Percentiles rank a stretch among this genome's conserved stretches.
phyloP scores from a whole-genome alignment of 148 eudicot species.

The Chenopodium berlandieri region DNA sequence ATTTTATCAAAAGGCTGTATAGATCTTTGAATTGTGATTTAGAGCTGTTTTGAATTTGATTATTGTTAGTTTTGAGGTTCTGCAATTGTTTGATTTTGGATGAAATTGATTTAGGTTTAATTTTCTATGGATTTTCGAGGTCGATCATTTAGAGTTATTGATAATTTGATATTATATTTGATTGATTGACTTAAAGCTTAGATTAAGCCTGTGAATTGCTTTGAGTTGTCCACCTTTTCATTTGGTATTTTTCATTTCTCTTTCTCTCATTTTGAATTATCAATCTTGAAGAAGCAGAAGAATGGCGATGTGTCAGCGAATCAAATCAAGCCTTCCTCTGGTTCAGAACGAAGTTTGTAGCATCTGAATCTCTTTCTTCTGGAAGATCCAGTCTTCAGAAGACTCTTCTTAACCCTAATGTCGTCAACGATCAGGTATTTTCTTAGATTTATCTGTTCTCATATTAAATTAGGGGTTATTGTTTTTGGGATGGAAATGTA shows the following conservation, averaged over 20 bases:
- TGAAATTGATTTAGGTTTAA: background rate
- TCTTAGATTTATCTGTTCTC: background rate
- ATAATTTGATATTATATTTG: too few species aligned
- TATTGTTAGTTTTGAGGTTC: too few species aligned
- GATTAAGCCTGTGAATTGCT: background rate
- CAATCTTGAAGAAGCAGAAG: background rate
- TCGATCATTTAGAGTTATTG: background rate
- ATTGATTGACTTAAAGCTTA: background rate
- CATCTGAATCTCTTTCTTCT: constrained; percentile 38
- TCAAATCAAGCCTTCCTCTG: constrained; percentile 54
- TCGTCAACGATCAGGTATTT: constrained; percentile 48
- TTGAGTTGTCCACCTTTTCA: background rate
- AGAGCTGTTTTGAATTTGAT: background rate
- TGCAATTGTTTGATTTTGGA: background rate
- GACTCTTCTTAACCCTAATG: constrained; percentile 28
- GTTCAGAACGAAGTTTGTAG: constrained; percentile 27
- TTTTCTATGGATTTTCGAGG: background rate
- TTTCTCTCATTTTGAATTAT: too few species aligned
- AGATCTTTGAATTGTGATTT: background rate
- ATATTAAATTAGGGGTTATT: background rate
- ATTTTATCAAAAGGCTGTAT: too few species aligned
- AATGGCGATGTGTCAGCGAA: constrained; percentile 71
- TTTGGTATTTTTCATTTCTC: too few species aligned
- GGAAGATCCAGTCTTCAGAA: constrained; percentile 28
- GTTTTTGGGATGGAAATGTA: background rate